Conservation (phyloP, 2,329 filamentous ascomycete genomes). For the Cladobotryum protrusum region DNA sequence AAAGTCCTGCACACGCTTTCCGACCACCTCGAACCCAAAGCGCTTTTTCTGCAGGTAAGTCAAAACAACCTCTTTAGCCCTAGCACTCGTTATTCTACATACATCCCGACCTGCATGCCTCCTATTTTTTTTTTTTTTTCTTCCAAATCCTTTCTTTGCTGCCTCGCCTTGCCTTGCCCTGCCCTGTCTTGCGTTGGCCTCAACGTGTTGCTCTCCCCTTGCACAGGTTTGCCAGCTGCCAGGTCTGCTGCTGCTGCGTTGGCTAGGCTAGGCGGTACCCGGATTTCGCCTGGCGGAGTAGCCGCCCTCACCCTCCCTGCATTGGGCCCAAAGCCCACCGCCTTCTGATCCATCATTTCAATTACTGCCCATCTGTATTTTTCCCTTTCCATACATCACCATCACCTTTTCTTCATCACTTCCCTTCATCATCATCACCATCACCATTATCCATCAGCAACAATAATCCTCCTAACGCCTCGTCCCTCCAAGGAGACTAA, state of each 20-base stretch:
- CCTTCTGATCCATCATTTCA: conserved; percentile 11
- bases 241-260: conserved; percentile 6
- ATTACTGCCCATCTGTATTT: neutral
- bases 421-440: neutral
- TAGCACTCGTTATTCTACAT: too few species aligned
- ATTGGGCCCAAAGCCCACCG: conserved; percentile 4
- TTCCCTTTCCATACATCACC: neutral
- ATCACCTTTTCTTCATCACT: neutral
- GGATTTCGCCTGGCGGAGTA: conserved; percentile 9
- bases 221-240: too few species aligned
- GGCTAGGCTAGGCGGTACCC: conserved; percentile 8
- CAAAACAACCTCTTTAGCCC: too few species aligned
- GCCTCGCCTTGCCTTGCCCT: neutral
- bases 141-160: too few species aligned
- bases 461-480: neutral
- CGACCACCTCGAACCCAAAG: neutral
- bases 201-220: too few species aligned
- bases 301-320: conserved; percentile 8
- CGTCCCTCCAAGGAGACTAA: neutral
- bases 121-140: neutral
- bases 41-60: conserved; percentile 8
- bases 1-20: neutral
- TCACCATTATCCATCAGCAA: neutral
- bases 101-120: neutral
- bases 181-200: too few species aligned